Evolutionary conservation across 208 protist species (phyloP), one percentile per base, ranked within the genome.

Genomic region (Trypanosoma melophagium): DNA sequence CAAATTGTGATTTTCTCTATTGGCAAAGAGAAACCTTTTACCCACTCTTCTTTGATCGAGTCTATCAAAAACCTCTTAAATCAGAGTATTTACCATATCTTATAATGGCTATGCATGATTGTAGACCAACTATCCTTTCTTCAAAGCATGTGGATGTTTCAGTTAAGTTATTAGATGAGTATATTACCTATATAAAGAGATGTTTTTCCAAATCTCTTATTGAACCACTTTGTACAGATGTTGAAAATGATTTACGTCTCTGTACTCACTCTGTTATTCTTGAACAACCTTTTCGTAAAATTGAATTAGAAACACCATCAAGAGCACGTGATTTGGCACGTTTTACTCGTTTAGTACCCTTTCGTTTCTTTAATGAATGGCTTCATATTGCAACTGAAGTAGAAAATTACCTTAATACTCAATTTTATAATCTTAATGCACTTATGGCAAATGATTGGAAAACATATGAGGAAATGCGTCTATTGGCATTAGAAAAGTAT

Each of bases 361-460:
- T 98, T 49, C 70, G 79, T 47, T 92, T 98, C 71, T 92, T 96
- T 58, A 79, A 86, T 45, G 69, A 85, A 45, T 88, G 81, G 72
- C 69, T 97, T 40, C 76, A 97, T 71, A 73, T 98, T 41, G 62
- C 71, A 12, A 65, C 60, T 21, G 60, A 76, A 22, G 92, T 99
- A 31, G 83, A 89, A 41, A 78, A 98, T 70, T 98, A 98, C 78
- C 83, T 99, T 5, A 95, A 98, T 72, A 69, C 68, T 14, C 61
- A 98, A 31, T 99, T 99, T 77, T 99, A 99, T 77, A 98, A 99
- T 75, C 77, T 99, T 7, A 99, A 97, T 55, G 96, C 97, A 1
- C 78, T 99, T 24, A 84, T 90, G 41, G 86, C 92, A 14, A 91
- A 98, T 55, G 94, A 98, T 78, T 98, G 96, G 94, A 89, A 94